Evolutionary conservation across 352 stramenopile species (phyloP).

Genomic region (Phytopythium helicoides): DNA sequence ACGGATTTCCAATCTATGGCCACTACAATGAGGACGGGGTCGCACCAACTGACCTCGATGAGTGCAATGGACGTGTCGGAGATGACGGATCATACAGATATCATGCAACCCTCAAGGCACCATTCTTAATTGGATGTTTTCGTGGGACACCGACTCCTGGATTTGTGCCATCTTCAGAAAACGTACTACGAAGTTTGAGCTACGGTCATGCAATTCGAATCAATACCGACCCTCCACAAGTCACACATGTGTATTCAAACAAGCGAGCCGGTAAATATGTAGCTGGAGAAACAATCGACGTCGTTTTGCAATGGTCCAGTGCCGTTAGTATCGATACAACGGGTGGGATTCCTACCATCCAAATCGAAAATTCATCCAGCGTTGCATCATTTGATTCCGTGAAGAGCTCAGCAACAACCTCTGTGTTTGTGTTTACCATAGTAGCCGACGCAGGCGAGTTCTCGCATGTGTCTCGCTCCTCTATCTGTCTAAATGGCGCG

Average conservation of each 20-base stretch:
- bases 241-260: constrained; percentile 56
- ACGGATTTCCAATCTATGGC: constrained; percentile 77
- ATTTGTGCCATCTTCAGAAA: constrained; percentile 7
- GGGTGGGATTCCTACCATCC: constrained; percentile 29
- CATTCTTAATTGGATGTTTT: constrained; percentile 74
- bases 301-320: constrained; percentile 59
- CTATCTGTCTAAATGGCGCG: constrained; percentile 47
- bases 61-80: constrained; percentile 59
- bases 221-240: constrained; percentile 39
- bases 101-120: constrained; percentile 42
- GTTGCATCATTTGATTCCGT: constrained; percentile 35
- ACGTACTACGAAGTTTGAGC: constrained; percentile 55
- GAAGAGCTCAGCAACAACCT: constrained; percentile 32
- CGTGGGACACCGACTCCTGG: constrained; percentile 21
- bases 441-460: constrained; percentile 25
- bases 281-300: constrained; percentile 55
- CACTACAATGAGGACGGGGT: constrained; percentile 45
- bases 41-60: constrained; percentile 52
- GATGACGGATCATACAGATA: constrained; percentile 72
- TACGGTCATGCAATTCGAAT: constrained; percentile 47
- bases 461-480: constrained; percentile 36
- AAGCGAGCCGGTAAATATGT: constrained; percentile 56
- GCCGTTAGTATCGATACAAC: constrained; percentile 34
- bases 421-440: constrained; percentile 56
- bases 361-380: constrained; percentile 32